Conservation (phyloP, 805 yeast genomes). For the Cyberlindnera subsufficiens region DNA sequence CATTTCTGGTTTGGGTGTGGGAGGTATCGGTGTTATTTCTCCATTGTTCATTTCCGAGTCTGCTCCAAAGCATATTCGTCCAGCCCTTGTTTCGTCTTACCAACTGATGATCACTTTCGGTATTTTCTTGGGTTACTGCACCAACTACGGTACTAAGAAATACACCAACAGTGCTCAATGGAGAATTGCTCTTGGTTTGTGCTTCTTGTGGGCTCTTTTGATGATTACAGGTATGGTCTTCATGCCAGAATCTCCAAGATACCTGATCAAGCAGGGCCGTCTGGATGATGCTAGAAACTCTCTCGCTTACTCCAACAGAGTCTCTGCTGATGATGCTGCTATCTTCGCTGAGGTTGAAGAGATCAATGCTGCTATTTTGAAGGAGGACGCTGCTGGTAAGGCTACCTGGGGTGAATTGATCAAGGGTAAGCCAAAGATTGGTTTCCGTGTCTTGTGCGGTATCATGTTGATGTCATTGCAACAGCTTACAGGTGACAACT, state of each 20-base stretch:
- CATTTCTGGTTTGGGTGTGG: constrained; percentile 72
- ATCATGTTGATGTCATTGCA: constrained; percentile 54
- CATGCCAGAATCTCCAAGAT: constrained; percentile 75
- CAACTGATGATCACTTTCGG: constrained; percentile 69
- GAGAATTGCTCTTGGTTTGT: constrained; percentile 66
- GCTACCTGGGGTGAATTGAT: constrained; percentile 64
- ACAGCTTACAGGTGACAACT: constrained; percentile 64
- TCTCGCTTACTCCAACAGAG: constrained; percentile 54
- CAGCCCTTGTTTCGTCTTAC: constrained; percentile 63
- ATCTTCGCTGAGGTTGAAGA: constrained; percentile 52
- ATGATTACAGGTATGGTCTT: constrained; percentile 33
- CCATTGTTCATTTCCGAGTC: constrained; percentile 70
- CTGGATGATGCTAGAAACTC: constrained; percentile 59
- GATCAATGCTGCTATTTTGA: constrained; percentile 55
- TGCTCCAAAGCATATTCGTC: constrained; percentile 66
- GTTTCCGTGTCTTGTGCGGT: constrained; percentile 43
- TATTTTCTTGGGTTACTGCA: constrained; percentile 72
- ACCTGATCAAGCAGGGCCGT: constrained; percentile 46
- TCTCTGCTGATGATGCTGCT: constrained; percentile 45
- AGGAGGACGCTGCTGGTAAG: constrained; percentile 54
- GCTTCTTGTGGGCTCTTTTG: constrained; percentile 40
- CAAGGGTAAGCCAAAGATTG: constrained; percentile 61
- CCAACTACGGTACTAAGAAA: constrained; percentile 58
- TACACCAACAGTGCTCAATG: constrained; percentile 66
- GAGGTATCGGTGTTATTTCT: constrained; percentile 68